Evolutionary conservation across 192 early-diverging fungal species (phyloP), one percentile per base, ranked within the genome.

Genomic region (Backusella mclennaniae): DNA sequence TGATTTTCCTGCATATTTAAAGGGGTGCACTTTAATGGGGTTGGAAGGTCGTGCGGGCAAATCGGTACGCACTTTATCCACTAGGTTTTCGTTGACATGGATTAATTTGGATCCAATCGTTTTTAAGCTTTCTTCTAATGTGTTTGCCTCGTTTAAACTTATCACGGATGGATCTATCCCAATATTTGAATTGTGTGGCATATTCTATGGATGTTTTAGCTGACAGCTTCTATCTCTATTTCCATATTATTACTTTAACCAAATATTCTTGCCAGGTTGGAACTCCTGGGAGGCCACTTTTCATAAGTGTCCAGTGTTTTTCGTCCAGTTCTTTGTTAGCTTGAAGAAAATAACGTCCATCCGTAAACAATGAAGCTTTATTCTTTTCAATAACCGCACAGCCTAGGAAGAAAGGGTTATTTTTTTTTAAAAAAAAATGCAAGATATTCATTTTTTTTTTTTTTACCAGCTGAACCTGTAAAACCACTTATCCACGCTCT

Each of bases 341-440:
- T 82, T 98, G 97, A 76, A 98, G 82, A 86, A 95, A 97, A 91
- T 98, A 98, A 67, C 97, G 88, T 5, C 97, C 97, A 80, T 98
- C 97, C 4, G 97, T 98, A 82, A 96, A 98, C 75, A 98, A 88
- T 12, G 93, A 90, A 66, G 96, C 96, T 69, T 88, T 78, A 56
- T 92, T 87, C 46, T 85, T 71, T 2, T 94, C 93, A 26, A 98
- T 89, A 23, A 98, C 90, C 7, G 96, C 97, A 67, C 92, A 89
- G 26, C 93, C 92, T 87, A 29, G 11, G 35, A 44, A 69, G 17
- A 38, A 2, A 59, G n/a, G 12, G 33, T 72, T 17, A 38, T 7
- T 12, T 38, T 4, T 26, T 26, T 26, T n/a, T n/a, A n/a, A 23
- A 14, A 21, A 21, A 29, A 15, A 4, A 12, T 1, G 19, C 3